Evolutionary conservation across 2,329 filamentous ascomycete species (phyloP).

Genomic region (Akanthomyces lecanii): DNA sequence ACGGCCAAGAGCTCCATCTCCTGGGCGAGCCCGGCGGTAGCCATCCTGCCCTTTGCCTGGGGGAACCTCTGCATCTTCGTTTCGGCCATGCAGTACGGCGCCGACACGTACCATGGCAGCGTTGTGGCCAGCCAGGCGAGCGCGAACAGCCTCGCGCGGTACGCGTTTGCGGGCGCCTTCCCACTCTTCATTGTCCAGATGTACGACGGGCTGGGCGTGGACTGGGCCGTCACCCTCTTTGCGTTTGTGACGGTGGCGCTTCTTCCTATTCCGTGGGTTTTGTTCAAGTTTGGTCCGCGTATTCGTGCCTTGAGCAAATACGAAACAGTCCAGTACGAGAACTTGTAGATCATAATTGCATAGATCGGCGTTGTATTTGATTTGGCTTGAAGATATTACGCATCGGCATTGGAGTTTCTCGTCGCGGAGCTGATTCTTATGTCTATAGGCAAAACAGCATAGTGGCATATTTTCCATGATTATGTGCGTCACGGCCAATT

Average conservation of each 20-base stretch:
- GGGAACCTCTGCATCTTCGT: slow-evolving; percentile 59
- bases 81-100: slow-evolving; percentile 46
- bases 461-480: too few species aligned
- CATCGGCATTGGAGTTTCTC: background rate
- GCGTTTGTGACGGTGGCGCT: slow-evolving; percentile 45
- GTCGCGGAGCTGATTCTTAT: background rate
- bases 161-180: slow-evolving; percentile 52
- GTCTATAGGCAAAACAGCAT: too few species aligned
- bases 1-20: slow-evolving; percentile 40
- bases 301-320: slow-evolving; percentile 40
- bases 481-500: too few species aligned
- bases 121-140: slow-evolving; percentile 55
- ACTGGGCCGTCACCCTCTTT: slow-evolving; percentile 45
- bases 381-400: background rate
- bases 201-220: slow-evolving; percentile 40
- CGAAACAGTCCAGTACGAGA: slow-evolving; percentile 29
- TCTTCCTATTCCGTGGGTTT: slow-evolving; percentile 49
- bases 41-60: slow-evolving; percentile 54
- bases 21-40: slow-evolving; percentile 48
- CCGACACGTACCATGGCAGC: slow-evolving; percentile 52
- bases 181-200: slow-evolving; percentile 59
- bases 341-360: background rate
- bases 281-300: slow-evolving; percentile 45
- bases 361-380: background rate
- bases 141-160: slow-evolving; percentile 56